Conservation (phyloP, 2,329 filamentous ascomycete species). For the Niveomyces coronatus region DNA sequence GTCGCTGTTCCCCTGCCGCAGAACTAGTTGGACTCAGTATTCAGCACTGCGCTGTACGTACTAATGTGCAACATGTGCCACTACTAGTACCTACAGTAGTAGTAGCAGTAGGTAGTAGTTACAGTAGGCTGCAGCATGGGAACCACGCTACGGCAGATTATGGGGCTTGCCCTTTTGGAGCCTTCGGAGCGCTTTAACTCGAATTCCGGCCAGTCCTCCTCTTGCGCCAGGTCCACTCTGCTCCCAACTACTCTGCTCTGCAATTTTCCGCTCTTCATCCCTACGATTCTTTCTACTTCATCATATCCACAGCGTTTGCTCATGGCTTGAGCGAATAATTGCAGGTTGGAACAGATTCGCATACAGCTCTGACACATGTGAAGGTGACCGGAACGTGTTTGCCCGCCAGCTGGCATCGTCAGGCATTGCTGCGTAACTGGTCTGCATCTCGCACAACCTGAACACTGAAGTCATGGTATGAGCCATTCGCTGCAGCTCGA, state of each 20-base stretch:
- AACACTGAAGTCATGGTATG: constrained; percentile 7
- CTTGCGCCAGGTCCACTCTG: background rate
- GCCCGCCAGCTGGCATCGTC: constrained; percentile 10
- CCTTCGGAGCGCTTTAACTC: constrained; percentile 10
- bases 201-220: constrained; percentile 7
- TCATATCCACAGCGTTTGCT: background rate
- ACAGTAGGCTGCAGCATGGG: too few species aligned
- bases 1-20: too few species aligned
- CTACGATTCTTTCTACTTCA: constrained; percentile 2
- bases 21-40: too few species aligned
- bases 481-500: background rate
- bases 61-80: too few species aligned
- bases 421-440: constrained; percentile 1
- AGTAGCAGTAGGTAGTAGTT: too few species aligned
- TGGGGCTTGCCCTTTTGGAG: constrained; percentile 5
- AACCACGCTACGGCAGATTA: background rate
- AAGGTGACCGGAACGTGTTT: background rate
- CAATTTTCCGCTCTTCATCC: constrained; percentile 7
- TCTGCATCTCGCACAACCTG: background rate
- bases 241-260: background rate
- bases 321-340: constrained; percentile 6
- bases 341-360: background rate
- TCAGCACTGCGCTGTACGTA: too few species aligned
- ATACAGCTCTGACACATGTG: constrained; percentile 6
- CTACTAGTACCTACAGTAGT: too few species aligned